Evolutionary conservation across 192 early-diverging fungal genomes (phyloP).

Genomic region (Linderina pennispora): DNA sequence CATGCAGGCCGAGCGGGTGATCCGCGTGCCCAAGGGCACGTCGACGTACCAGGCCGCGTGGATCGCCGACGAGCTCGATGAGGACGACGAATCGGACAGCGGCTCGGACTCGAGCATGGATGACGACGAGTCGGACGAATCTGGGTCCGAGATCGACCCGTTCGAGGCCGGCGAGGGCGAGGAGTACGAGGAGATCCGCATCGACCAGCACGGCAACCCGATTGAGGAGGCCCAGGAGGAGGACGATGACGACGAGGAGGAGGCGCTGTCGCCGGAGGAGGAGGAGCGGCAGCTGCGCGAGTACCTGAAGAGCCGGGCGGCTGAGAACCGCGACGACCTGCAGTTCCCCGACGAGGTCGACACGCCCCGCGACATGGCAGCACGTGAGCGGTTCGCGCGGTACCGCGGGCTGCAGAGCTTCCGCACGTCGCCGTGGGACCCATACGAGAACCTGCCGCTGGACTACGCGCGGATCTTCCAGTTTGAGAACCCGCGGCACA

Average conservation of each 20-base stretch:
- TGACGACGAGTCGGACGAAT: conserved; percentile 43
- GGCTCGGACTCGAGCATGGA: conserved; percentile 46
- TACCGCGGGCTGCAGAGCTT: conserved; percentile 95
- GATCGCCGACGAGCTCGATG: conserved; percentile 82
- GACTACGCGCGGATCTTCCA: conserved; percentile 97
- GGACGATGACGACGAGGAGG: conserved; percentile 13
- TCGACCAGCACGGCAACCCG: conserved; percentile 9
- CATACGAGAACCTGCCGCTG: conserved; percentile 94
- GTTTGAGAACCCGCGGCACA: conserved; percentile 82
- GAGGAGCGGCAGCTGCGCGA: conserved; percentile 34
- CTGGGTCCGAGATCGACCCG: conserved; percentile 26
- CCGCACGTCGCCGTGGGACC: conserved; percentile 95
- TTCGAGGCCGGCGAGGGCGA: conserved; percentile 11
- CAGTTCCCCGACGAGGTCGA: conserved; percentile 98
- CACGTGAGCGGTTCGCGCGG: conserved; percentile 81
- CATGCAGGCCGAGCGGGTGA: conserved; percentile 34
- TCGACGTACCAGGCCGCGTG: conserved; percentile 97
- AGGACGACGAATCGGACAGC: conserved; percentile 51
- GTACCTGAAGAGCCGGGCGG: conserved; percentile 52
- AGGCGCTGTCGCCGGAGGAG: conserved; percentile 36
- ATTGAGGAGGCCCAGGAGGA: conserved; percentile 7
- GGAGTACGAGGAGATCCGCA: conserved; percentile 21
- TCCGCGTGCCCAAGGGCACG: conserved; percentile 90
- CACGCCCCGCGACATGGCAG: conserved; percentile 79
- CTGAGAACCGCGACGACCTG: conserved; percentile 57